phyloP scores from a whole-genome alignment of 176 grass and related monocot genomes.

The Poa annua region DNA sequence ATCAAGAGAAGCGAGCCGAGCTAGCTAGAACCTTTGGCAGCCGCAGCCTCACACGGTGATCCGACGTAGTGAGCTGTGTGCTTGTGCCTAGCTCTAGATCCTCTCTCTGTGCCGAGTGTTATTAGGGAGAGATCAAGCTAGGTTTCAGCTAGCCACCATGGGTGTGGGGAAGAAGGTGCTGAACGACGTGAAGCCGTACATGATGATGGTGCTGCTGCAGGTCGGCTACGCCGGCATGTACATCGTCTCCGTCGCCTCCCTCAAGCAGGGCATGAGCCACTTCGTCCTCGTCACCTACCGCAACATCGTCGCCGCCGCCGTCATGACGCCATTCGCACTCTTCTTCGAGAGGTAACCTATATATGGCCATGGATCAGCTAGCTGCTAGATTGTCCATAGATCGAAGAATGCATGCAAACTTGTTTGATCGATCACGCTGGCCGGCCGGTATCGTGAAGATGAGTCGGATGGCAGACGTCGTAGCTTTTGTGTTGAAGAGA shows the following conservation, averaged over 20 bases:
- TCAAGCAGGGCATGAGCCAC: slow-evolving; percentile 79
- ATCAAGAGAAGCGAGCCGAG: too few relatives aligned
- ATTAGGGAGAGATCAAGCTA: not conserved
- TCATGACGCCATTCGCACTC: slow-evolving; percentile 77
- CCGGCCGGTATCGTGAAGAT: not conserved
- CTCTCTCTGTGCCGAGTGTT: too few relatives aligned
- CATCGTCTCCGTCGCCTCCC: slow-evolving; percentile 69
- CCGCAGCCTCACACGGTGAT: not conserved
- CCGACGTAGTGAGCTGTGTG: not conserved
- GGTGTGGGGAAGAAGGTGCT: slow-evolving; percentile 57
- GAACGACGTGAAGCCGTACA: slow-evolving; percentile 71
- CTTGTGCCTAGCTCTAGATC: not conserved
- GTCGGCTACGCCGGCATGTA: slow-evolving; percentile 85
- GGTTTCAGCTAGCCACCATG: slow-evolving; percentile 7
- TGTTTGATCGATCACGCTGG: too few relatives aligned
- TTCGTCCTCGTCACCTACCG: slow-evolving; percentile 88
- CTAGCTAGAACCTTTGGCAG: not conserved
- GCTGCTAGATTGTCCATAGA: not conserved
- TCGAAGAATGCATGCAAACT: not conserved
- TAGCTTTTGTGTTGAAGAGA: not conserved
- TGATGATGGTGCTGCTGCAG: slow-evolving; percentile 84
- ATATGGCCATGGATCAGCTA: not conserved
- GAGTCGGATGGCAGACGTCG: not conserved
- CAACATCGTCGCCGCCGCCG: slow-evolving; percentile 54
- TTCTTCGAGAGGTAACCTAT: slow-evolving; percentile 61